Evolutionary conservation across 495 filamentous ascomycete genomes (phyloP).

Genomic region (Hypoxylon fragiforme): DNA sequence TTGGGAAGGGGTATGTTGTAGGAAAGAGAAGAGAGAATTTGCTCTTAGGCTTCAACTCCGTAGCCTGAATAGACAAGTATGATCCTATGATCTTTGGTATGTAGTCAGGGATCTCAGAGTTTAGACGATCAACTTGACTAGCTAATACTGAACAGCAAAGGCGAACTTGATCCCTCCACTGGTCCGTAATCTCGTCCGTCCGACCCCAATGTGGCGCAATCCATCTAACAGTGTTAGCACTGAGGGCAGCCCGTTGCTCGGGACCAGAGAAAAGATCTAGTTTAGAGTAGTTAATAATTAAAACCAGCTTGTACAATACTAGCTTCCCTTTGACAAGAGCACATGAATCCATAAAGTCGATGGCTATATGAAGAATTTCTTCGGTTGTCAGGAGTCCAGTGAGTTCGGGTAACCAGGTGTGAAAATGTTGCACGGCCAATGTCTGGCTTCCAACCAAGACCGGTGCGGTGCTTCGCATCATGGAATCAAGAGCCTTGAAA

Average conservation of each 20-base stretch:
- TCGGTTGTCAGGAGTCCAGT: slow-evolving; percentile 72
- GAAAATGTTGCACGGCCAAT: slow-evolving; percentile 93
- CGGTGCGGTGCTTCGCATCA: slow-evolving; percentile 87
- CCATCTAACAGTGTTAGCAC: slow-evolving; percentile 85
- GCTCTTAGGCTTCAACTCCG: slow-evolving; percentile 64
- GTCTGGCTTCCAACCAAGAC: slow-evolving; percentile 92
- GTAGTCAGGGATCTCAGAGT: slow-evolving; percentile 81
- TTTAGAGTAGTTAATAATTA: slow-evolving; percentile 87
- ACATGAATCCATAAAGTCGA: slow-evolving; percentile 93
- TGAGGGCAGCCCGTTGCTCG: slow-evolving; percentile 71
- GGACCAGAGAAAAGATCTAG: slow-evolving; percentile 76
- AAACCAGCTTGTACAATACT: slow-evolving; percentile 87
- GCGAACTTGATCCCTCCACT: slow-evolving; percentile 91
- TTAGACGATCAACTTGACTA: slow-evolving; percentile 74
- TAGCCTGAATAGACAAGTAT: slow-evolving; percentile 72
- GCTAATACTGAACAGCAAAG: slow-evolving; percentile 89
- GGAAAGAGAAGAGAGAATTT: slow-evolving; percentile 87
- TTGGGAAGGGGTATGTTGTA: slow-evolving; percentile 85
- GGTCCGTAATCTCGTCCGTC: slow-evolving; percentile 69
- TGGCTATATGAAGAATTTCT: slow-evolving; percentile 88
- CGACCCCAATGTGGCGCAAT: slow-evolving; percentile 93
- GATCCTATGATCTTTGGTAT: slow-evolving; percentile 90
- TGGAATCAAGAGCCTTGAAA: slow-evolving; percentile 82
- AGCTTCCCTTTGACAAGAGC: slow-evolving; percentile 86
- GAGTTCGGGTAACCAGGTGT: slow-evolving; percentile 92